These are phyloP conservation scores for Carpinus viminea DNA, from an alignment of 306 rosid genomes.

Conservation along the genomic window DNA sequence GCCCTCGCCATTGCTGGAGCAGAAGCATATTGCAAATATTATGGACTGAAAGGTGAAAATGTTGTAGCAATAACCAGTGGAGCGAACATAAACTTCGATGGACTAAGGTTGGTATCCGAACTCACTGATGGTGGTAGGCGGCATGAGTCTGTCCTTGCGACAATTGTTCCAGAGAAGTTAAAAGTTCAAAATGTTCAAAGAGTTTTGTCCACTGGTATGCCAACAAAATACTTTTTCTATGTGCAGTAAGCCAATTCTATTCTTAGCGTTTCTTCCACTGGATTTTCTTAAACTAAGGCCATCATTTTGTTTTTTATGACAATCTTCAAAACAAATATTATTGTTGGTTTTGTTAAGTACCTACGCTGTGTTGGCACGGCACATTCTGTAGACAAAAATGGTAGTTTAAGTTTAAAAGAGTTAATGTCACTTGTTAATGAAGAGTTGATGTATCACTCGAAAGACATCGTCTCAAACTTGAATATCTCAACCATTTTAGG, in stretches of 20 bases:
- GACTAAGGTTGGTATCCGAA: slow-evolving; percentile 49
- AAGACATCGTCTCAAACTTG: too few species aligned
- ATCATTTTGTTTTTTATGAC: background rate
- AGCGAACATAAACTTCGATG: slow-evolving; percentile 63
- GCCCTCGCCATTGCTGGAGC: slow-evolving; percentile 67
- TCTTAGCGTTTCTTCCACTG: background rate
- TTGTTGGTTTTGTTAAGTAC: background rate
- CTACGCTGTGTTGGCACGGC: too few species aligned
- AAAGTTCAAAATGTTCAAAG: slow-evolving; percentile 45
- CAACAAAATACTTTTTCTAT: background rate
- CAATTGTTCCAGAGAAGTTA: slow-evolving; percentile 47
- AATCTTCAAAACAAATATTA: background rate
- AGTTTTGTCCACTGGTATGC: slow-evolving; percentile 44
- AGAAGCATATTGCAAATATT: slow-evolving; percentile 56
- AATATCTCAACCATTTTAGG: too few species aligned
- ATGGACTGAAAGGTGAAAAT: slow-evolving; percentile 55
- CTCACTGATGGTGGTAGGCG: slow-evolving; percentile 57
- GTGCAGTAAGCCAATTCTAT: background rate
- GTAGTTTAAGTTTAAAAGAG: too few species aligned
- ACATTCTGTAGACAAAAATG: too few species aligned
- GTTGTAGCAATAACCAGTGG: slow-evolving; percentile 62
- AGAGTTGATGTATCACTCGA: too few species aligned
- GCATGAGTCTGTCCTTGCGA: slow-evolving; percentile 51
- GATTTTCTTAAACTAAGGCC: slow-evolving; percentile 27
- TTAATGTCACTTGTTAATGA: too few species aligned